Evolutionary conservation across 169 alveolate species (phyloP), one percentile per base, ranked within the genome.

Genomic region (Cryptosporidium sp.): DNA sequence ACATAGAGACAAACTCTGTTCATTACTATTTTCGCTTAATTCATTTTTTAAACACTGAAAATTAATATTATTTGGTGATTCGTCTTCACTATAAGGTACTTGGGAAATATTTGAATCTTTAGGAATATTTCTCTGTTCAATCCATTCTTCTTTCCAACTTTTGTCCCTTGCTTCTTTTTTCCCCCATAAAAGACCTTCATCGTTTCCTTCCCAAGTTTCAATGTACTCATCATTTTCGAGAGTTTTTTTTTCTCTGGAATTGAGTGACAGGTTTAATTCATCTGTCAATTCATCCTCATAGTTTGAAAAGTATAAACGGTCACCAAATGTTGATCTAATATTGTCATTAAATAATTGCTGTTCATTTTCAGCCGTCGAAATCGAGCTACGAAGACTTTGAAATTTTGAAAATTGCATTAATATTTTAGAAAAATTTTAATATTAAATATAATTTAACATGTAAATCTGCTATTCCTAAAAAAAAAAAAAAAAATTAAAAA

Each of bases 101-200:
- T 80, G 89, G 2, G 45, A 62, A n/a, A 21, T 37, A 80, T 58
- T 60, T 6, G 75, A 80, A 10, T 42, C 53, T 61, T 42, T 62
- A n/a, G 89, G 89, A 31, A 80, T 80, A 37, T 65, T 80, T 16
- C 89, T 61, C 56, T 80, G 89, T 62, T 80, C 89, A 12, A 80
- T 80, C 89, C 89, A 80, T 65, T 80, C 69, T 48, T 80, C 89
- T 35, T 65, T 67, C 89, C 89, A 80, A 44, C 89, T 80, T 44
- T 65, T 65, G 39, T 80, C 89, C 62, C 42, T 80, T 14, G 89
- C 73, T 65, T 80, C 80, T 37, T 80, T 80, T 45, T 51, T 80
- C 21, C 89, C 89, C 89, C 89, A 80, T 33, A 80, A 39, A 12
- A 80, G 65, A 9, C 89, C 89, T 29, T 80, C 23, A 12, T 80